phyloP scores from a whole-genome alignment of 805 yeast genomes.

The Lipomyces anomalus region DNA sequence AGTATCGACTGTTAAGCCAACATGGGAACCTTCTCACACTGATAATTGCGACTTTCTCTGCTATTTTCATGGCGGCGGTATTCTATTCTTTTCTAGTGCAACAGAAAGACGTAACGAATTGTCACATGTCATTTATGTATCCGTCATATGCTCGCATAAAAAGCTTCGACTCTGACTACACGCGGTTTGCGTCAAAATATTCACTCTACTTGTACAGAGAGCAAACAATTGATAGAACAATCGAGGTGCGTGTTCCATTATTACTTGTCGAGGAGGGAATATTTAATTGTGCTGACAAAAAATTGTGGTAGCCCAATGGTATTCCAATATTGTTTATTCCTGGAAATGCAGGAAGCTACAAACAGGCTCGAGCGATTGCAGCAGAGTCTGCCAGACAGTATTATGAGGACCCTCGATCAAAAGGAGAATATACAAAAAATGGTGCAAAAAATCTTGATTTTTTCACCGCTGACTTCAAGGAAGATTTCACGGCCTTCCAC shows the following conservation, averaged over 20 bases:
- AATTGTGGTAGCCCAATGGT: constrained; percentile 52
- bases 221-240: constrained; percentile 43
- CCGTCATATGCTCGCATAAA: constrained; percentile 74
- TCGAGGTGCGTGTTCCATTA: constrained; percentile 7
- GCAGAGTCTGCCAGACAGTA: constrained; percentile 62
- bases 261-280: background rate
- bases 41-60: constrained; percentile 6
- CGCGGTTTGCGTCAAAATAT: constrained; percentile 72
- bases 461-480: constrained; percentile 89
- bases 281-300: background rate
- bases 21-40: constrained; percentile 10
- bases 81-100: constrained; percentile 11
- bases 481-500: constrained; percentile 93
- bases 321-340: constrained; percentile 91
- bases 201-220: constrained; percentile 83
- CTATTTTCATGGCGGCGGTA: constrained; percentile 5
- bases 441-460: constrained; percentile 59
- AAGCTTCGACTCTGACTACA: constrained; percentile 65
- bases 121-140: constrained; percentile 70
- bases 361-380: constrained; percentile 88
- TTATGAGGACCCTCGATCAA: constrained; percentile 35
- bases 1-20: background rate
- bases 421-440: constrained; percentile 26
- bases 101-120: constrained; percentile 33
- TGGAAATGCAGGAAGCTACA: constrained; percentile 93